Evolutionary conservation across 495 filamentous ascomycete species (phyloP), one percentile per base, ranked within the genome.

Genomic region (Trichoderma asperelloides): DNA sequence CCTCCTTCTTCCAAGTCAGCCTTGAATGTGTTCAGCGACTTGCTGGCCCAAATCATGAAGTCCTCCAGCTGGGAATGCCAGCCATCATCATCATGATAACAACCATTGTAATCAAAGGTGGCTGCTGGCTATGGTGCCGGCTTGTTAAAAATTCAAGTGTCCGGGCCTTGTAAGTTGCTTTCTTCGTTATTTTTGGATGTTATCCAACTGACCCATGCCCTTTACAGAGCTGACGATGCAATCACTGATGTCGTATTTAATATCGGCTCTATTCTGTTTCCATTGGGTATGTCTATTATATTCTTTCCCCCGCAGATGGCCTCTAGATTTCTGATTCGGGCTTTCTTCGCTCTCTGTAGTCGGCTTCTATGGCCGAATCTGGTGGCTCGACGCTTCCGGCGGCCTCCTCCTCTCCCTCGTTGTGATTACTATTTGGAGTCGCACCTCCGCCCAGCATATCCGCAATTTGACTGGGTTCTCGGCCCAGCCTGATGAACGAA

Each of bases 71-170:
- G 78, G 82, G 86, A 0, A 71, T 88, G n/a, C 84, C 91, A 0
- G 87, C 92, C 3, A 89, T 96, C 57, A 77, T 77, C 25, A 92
- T 97, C 69, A 94, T 97, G 92, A 81, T 87, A 8, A 78, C 82
- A 33, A 97, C 93, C 0, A 88, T 97, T 28, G 72, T 93, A 15
- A 86, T 96, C 70, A 97, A 96, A 73, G 81, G 87, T 28, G 65
- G 84, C n/a, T 92, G 89, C 76, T 97, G 91, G 90, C 73, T 96
- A 33, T 97, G 90, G 89, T 96, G 93, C 74, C 91, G 92, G 3
- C 76, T 93, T 16, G 89, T 97, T 66, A 91, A 89, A 43, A 96
- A 96, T 72, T 92, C 89, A 11, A 91, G 88, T 67, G 92, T 96
- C 1, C 93, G 96, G 75, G 92, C 93, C 0, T 76, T 97, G 43